These are phyloP conservation scores for Boletus vinaceobasis DNA, from an alignment of 768 basidiomycete genomes.

Conservation along the genomic window DNA sequence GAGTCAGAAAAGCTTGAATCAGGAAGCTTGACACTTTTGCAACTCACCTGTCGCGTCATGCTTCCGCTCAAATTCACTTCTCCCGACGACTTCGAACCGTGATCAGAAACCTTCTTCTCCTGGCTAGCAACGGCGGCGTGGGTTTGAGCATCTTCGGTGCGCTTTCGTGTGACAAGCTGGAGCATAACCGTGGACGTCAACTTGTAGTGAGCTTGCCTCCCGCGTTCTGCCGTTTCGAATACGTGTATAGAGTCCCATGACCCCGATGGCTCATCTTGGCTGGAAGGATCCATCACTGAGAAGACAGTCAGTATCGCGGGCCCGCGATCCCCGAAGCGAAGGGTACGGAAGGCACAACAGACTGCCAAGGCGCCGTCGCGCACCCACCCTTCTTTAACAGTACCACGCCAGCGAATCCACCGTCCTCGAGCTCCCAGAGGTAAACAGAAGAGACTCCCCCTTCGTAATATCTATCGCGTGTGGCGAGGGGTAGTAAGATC, in stretches of 20 bases:
- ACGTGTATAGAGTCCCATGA: slow-evolving; percentile 99
- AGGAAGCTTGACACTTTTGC: slow-evolving; percentile 5
- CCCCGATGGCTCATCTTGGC: slow-evolving; percentile 64
- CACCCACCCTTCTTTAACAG: slow-evolving; percentile 86
- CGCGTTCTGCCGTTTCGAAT: slow-evolving; percentile 91
- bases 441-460: slow-evolving; percentile 97
- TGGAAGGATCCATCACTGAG: slow-evolving; percentile 59
- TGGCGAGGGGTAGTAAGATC: background rate
- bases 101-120: slow-evolving; percentile 39
- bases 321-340: slow-evolving; percentile 1
- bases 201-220: slow-evolving; percentile 92
- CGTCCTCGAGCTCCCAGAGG: slow-evolving; percentile 97
- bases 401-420: slow-evolving; percentile 95
- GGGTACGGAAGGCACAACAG: background rate
- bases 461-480: slow-evolving; percentile 77
- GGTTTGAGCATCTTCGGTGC: slow-evolving; percentile 26
- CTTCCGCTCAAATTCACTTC: slow-evolving; percentile 88
- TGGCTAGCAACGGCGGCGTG: slow-evolving; percentile 15
- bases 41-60: slow-evolving; percentile 91
- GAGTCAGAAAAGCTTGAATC: slow-evolving; percentile 3
- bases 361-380: background rate
- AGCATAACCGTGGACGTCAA: slow-evolving; percentile 97
- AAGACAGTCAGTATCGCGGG: slow-evolving; percentile 1
- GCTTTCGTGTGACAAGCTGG: slow-evolving; percentile 69
- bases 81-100: slow-evolving; percentile 60